These are phyloP conservation scores for Suhomyces bolitotheri DNA, from an alignment of 1,139 yeast species.

Conservation along the genomic window DNA sequence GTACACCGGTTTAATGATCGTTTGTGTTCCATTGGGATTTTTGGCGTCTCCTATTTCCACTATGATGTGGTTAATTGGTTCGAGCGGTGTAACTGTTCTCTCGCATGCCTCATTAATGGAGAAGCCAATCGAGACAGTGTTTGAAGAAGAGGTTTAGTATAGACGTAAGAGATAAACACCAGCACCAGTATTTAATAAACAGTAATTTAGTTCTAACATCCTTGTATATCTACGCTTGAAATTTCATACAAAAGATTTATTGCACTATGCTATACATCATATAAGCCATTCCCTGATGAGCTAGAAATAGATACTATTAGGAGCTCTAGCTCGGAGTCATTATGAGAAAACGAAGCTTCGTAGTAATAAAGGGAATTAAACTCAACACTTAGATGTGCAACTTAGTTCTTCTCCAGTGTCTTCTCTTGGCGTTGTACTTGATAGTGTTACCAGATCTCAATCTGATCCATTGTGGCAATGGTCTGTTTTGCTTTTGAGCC, in stretches of 20 bases:
- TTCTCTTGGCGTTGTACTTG: slow-evolving; percentile 99
- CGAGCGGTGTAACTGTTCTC: slow-evolving; percentile 81
- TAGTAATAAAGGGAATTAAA: slow-evolving; percentile 12
- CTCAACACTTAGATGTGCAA: slow-evolving; percentile 74
- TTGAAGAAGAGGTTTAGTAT: slow-evolving; percentile 71
- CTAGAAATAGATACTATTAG: slow-evolving; percentile 9
- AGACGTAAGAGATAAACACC: neutral
- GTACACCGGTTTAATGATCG: slow-evolving; percentile 78
- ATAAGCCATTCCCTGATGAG: slow-evolving; percentile 7
- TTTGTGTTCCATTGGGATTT: slow-evolving; percentile 85
- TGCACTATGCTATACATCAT: slow-evolving; percentile 14
- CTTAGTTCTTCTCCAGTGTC: slow-evolving; percentile 99
- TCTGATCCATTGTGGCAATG: slow-evolving; percentile 99
- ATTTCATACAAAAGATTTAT: slow-evolving; percentile 12
- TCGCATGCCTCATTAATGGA: slow-evolving; percentile 95
- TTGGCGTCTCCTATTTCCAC: slow-evolving; percentile 93
- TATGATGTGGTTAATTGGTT: slow-evolving; percentile 95
- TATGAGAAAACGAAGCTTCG: slow-evolving; percentile 12
- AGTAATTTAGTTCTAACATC: neutral
- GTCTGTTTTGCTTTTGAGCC: slow-evolving; percentile 99
- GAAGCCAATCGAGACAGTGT: slow-evolving; percentile 96
- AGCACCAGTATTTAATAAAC: neutral
- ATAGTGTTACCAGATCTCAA: slow-evolving; percentile 97
- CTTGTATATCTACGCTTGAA: too few relatives aligned
- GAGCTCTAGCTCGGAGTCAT: slow-evolving; percentile 10